Percentiles rank a stretch among this genome's conserved stretches.
Conservation (phyloP, 23 red algal genomes). For the Chondrus crispus region DNA sequence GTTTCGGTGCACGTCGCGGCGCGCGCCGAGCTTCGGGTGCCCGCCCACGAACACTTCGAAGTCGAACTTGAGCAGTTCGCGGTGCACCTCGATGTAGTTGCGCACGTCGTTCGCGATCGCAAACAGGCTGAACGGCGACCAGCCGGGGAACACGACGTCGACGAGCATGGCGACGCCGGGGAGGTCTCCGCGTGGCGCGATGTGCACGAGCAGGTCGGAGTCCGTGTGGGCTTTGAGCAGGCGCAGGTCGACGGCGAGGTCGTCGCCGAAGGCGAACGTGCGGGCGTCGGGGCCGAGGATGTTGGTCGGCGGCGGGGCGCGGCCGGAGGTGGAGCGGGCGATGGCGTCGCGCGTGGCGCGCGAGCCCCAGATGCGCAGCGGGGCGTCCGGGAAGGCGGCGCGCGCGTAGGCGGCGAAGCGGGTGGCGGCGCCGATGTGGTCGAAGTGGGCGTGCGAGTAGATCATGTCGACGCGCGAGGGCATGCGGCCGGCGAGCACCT, state of each 20-base stretch:
- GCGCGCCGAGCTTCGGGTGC: not conserved
- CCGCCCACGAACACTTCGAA: constrained; percentile 16
- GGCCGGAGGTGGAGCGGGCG: not conserved
- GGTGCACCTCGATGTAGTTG: not conserved
- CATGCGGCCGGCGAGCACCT: not conserved
- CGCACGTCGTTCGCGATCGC: constrained; percentile 17
- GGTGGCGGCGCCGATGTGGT: constrained; percentile 37
- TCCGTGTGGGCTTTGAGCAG: constrained; percentile 19
- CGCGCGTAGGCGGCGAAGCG: not conserved
- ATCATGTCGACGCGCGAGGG: not conserved
- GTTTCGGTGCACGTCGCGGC: not conserved
- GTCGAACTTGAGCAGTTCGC: constrained; percentile 8
- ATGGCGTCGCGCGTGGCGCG: not conserved
- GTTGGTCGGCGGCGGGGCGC: constrained; percentile 26
- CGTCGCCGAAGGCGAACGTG: not conserved
- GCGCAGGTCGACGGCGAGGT: not conserved
- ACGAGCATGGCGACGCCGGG: not conserved
- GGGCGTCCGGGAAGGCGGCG: not conserved
- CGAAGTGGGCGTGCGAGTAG: constrained; percentile 24
- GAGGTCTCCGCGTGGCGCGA: not conserved
- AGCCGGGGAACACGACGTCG: constrained; percentile 39
- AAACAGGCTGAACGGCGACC: constrained; percentile 17
- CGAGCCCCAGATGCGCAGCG: not conserved
- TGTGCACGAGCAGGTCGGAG: constrained; percentile 26
- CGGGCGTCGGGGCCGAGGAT: not conserved